phyloP scores from a whole-genome alignment of 495 filamentous ascomycete genomes.

The Xylaria cubensis region DNA sequence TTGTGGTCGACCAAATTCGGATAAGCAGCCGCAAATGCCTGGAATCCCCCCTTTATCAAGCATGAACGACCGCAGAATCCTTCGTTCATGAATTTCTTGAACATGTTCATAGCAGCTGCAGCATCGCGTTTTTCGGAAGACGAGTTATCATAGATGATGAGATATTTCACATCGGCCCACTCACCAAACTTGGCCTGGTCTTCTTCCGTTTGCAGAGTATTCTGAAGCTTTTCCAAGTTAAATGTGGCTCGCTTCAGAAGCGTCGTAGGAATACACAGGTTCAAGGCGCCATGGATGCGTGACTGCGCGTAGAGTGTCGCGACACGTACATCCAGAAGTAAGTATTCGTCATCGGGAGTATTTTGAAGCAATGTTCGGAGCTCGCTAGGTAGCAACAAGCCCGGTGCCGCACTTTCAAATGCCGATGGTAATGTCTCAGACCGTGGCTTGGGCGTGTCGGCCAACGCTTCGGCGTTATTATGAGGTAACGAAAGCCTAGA shows the following conservation, averaged over 20 bases:
- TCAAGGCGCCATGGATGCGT: constrained; percentile 78
- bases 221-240: constrained; percentile 85
- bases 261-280: constrained; percentile 95
- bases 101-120: constrained; percentile 73
- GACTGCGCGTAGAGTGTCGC: constrained; percentile 80
- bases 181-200: constrained; percentile 76
- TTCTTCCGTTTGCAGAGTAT: constrained; percentile 79
- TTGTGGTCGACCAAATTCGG: constrained; percentile 57
- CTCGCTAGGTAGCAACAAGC: constrained; percentile 67
- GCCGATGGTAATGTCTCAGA: constrained; percentile 64
- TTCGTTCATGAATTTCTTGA: constrained; percentile 90
- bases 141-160: constrained; percentile 85
- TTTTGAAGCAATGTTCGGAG: constrained; percentile 71
- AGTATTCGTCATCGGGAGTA: constrained; percentile 57
- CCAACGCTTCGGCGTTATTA: constrained; percentile 34
- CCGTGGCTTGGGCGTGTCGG: constrained; percentile 43
- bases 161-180: constrained; percentile 75
- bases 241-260: constrained; percentile 90
- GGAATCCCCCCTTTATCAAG: constrained; percentile 70
- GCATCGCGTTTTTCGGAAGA: constrained; percentile 83
- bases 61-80: constrained; percentile 77
- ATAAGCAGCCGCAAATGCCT: constrained; percentile 54
- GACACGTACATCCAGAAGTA: constrained; percentile 89
- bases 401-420: constrained; percentile 52
- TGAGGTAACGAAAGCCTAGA: constrained; percentile 57